These are phyloP conservation scores for Fusarium succisae DNA, from an alignment of 2,329 filamentous ascomycete species.

Conservation along the genomic window DNA sequence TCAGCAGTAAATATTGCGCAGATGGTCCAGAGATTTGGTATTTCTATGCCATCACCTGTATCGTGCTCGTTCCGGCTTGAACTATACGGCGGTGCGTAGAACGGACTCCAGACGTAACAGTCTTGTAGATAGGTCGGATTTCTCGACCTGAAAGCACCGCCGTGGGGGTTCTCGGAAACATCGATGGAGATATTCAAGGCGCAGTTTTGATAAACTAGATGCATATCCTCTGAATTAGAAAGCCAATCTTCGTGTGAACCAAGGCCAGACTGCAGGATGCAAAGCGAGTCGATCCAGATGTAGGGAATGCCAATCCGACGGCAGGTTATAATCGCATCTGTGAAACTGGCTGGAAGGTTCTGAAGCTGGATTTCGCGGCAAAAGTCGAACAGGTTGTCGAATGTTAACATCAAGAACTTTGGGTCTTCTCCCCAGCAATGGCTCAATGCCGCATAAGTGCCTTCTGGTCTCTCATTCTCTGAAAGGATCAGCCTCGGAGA, in stretches of 20 bases:
- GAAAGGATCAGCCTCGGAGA: not conserved
- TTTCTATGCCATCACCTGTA: not conserved
- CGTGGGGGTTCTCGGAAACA: not conserved
- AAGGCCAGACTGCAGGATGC: not conserved
- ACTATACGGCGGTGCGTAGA: not conserved
- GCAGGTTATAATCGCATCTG: not conserved
- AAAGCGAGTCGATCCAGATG: constrained; percentile 6
- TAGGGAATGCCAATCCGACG: not conserved
- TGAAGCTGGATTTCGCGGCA: rapidly evolving
- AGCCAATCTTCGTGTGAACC: not conserved
- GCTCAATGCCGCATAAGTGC: not conserved
- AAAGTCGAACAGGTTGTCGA: not conserved
- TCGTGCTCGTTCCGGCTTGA: too few relatives aligned
- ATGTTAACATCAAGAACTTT: not conserved
- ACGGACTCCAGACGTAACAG: not conserved
- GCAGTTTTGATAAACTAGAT: not conserved
- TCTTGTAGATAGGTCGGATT: not conserved
- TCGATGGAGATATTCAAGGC: not conserved
- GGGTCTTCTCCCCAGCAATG: not conserved
- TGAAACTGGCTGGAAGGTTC: not conserved
- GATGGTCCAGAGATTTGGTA: not conserved
- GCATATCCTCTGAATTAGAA: not conserved
- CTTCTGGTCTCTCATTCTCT: not conserved
- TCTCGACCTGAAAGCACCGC: not conserved
- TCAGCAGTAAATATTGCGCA: not conserved